Evolutionary conservation across 23 red algal species (phyloP), one percentile per base, ranked within the genome.

Genomic region (Pyropia yezoensis): DNA sequence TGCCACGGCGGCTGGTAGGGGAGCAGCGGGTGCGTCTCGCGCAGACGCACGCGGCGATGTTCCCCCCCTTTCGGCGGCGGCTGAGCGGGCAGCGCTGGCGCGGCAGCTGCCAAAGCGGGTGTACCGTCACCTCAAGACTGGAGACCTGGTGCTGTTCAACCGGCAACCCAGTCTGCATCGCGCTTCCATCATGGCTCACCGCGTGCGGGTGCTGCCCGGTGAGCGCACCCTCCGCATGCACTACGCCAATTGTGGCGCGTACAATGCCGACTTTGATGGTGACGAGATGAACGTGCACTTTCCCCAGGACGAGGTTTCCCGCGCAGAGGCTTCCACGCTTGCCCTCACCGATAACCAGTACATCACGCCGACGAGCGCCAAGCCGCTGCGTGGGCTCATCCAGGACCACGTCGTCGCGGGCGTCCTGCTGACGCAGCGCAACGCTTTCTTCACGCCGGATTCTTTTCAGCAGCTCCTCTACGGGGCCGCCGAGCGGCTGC

Each of bases 271-370:
- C 75, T 98, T 98, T 76, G 94, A 98, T 51, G 94, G 94, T 29
- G 94, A 98, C 71, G 94, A 98, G 70, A 98, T 98, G 94, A 98
- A 98, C 57, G 28, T 98, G 24, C 86, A 98, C 78, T 67, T 98
- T 79, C 94, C 94, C 13, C 94, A 98, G 57, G 85, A 98, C 69
- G 70, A 69, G 27, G 49, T 85, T 14, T 65, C 94, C 52, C 62
- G 72, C 50, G 84, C 94, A 4, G 94, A 98, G 57, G 94, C 85
- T 5, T 49, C 73, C 22, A 63, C 75, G 57, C 69, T 98, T 21
- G 6, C 80, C 50, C 56, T 84, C 14, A 79, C 79, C 20, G 88
- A 85, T 67, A 59, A 57, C 25, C 94, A 98, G 56, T 98, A 98
- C 54, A 71, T 91, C 52, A 79, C 88, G 27, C 94, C 94, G 24